phyloP scores from a whole-genome alignment of 1,139 yeast genomes.

The Protomyces arabidopsidicola region DNA sequence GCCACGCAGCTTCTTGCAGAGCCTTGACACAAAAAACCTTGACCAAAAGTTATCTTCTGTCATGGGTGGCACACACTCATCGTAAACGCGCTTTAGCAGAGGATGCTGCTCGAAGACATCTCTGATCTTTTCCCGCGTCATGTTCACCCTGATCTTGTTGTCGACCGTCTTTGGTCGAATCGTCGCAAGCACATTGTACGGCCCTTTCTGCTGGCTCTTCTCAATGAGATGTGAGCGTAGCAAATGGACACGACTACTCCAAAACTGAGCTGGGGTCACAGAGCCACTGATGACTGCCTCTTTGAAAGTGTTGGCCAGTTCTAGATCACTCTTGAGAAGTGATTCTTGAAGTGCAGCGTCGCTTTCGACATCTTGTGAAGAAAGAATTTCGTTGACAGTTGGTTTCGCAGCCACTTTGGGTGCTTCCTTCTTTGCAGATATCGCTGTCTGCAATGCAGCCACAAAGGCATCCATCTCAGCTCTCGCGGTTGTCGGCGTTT shows the following conservation, averaged over 20 bases:
- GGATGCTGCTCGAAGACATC: conserved; percentile 94
- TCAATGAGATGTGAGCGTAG: conserved; percentile 82
- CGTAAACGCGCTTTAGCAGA: conserved; percentile 80
- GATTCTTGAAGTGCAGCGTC: conserved; percentile 76
- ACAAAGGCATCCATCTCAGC: conserved; percentile 25
- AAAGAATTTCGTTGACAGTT: conserved; percentile 10
- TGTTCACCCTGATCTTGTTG: conserved; percentile 69
- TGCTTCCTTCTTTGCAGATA: conserved; percentile 10
- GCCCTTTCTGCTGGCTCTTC: conserved; percentile 79
- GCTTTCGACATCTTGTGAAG: conserved; percentile 24
- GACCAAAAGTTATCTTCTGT: conserved; percentile 95
- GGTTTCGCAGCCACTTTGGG: conserved; percentile 15
- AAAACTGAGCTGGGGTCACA: conserved; percentile 58
- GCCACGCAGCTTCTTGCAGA: conserved; percentile 83
- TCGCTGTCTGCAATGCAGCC: conserved; percentile 13
- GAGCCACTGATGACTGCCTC: conserved; percentile 64
- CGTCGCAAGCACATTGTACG: conserved; percentile 87
- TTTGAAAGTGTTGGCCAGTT: conserved; percentile 70
- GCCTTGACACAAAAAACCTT: conserved; percentile 83
- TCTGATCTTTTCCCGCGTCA: conserved; percentile 82
- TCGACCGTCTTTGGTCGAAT: conserved; percentile 77
- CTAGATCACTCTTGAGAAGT: conserved; percentile 62
- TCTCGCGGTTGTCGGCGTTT: conserved; percentile 6
- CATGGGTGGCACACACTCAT: conserved; percentile 83
- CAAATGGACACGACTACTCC: conserved; percentile 78